Percentiles rank a stretch among this genome's conserved stretches.
Evolutionary conservation across 2,329 filamentous ascomycete species (phyloP).

Genomic region (Dothideomycetes sp.): DNA sequence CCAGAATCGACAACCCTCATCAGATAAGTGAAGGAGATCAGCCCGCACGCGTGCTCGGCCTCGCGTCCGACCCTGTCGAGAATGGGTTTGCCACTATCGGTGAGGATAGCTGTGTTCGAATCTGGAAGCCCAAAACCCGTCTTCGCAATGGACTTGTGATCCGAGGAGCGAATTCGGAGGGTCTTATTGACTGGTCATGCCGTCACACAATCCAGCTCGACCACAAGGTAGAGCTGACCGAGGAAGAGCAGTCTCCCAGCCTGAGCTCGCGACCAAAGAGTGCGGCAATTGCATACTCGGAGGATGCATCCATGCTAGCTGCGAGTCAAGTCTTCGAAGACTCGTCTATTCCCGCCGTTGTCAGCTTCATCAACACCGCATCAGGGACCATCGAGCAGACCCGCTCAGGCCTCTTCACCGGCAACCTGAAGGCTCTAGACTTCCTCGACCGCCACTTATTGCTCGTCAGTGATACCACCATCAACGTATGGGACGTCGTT

Average conservation of each 20-base stretch:
- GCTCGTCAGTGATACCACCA: constrained; percentile 57
- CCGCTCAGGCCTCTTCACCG: constrained; percentile 54
- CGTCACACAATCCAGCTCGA: constrained; percentile 31
- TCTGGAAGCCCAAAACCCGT: constrained; percentile 69
- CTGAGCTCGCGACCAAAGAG: constrained; percentile 22
- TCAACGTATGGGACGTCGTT: constrained; percentile 78
- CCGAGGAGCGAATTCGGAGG: constrained; percentile 46
- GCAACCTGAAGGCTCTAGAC: constrained; percentile 51
- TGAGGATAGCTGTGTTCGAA: constrained; percentile 62
- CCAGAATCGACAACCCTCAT: constrained; percentile 78
- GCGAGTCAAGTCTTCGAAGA: constrained; percentile 34
- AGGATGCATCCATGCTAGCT: constrained; percentile 76
- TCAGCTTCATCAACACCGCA: constrained; percentile 67
- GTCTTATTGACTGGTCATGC: constrained; percentile 65
- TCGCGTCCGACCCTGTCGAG: constrained; percentile 58
- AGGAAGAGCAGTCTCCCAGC: not conserved
- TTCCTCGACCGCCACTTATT: constrained; percentile 67
- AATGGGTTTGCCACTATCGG: constrained; percentile 77
- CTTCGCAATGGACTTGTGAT: constrained; percentile 57
- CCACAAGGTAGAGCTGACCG: constrained; percentile 5
- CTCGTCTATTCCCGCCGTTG: constrained; percentile 44
- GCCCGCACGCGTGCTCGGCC: constrained; percentile 52
- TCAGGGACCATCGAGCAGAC: constrained; percentile 56
- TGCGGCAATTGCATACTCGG: constrained; percentile 65
- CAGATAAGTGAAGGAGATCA: constrained; percentile 35